These are phyloP conservation scores for Oryza brachyantha DNA, from an alignment of 176 grass and related monocot species.

Conservation along the genomic window DNA sequence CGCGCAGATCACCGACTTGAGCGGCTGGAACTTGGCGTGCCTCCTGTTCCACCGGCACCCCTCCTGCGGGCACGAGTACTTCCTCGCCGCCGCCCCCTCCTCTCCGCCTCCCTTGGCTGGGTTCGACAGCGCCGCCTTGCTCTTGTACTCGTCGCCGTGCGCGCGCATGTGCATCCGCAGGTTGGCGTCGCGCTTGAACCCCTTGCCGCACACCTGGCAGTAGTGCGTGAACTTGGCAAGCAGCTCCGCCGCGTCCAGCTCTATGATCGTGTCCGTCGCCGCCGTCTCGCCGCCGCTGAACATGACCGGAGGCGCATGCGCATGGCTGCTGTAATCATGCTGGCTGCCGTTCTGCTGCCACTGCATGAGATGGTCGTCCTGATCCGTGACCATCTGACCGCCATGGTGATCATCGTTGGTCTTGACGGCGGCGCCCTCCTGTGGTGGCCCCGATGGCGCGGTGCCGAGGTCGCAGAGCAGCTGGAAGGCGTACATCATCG, in stretches of 20 bases:
- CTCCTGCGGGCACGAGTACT: slow-evolving; percentile 92
- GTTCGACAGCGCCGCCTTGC: slow-evolving; percentile 63
- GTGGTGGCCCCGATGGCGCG: background rate
- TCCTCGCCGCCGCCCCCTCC: background rate
- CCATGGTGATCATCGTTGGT: slow-evolving; percentile 24
- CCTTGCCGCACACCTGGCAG: slow-evolving; percentile 90
- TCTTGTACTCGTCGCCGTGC: slow-evolving; percentile 99
- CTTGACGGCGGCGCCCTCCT: background rate
- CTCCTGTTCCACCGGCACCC: slow-evolving; percentile 83
- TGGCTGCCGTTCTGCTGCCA: background rate
- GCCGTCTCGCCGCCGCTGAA: background rate
- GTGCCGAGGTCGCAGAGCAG: slow-evolving; percentile 4
- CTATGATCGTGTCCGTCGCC: slow-evolving; percentile 51
- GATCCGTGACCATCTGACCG: background rate
- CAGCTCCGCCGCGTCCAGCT: slow-evolving; percentile 69
- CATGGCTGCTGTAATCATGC: background rate
- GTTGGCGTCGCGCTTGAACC: slow-evolving; percentile 99
- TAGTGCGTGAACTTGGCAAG: slow-evolving; percentile 96
- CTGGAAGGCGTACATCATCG: slow-evolving; percentile 81
- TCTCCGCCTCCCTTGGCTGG: background rate
- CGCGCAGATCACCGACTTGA: slow-evolving; percentile 78
- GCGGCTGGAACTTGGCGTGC: slow-evolving; percentile 89
- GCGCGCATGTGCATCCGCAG: slow-evolving; percentile 97
- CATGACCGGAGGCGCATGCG: background rate
- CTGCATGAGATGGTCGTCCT: slow-evolving; percentile 6